A percentile compares a stretch with the other conserved stretches of the same genome.
These are phyloP conservation scores for Quercus aquifolioides DNA, from an alignment of 306 rosid genomes.

Conservation along the genomic window DNA sequence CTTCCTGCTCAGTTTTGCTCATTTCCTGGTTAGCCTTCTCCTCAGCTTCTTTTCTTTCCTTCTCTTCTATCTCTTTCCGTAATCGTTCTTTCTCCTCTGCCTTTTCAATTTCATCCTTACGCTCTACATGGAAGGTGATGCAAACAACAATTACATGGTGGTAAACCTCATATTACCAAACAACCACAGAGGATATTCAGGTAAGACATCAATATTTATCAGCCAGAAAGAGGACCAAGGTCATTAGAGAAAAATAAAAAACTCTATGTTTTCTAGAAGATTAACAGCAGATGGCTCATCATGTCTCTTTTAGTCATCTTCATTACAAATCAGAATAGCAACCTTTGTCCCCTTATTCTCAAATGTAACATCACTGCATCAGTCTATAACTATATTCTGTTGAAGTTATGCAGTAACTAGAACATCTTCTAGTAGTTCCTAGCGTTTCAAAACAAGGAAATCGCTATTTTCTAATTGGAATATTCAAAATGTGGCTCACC, in stretches of 20 bases:
- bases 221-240: neutral
- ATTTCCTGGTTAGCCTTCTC: slow-evolving; percentile 43
- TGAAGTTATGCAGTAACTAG: neutral
- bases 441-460: no score
- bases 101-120: slow-evolving; percentile 90
- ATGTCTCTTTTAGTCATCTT: neutral
- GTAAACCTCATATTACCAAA: neutral
- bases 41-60: slow-evolving; percentile 56
- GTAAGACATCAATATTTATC: neutral
- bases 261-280: neutral
- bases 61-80: slow-evolving; percentile 61
- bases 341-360: neutral
- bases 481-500: neutral
- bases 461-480: neutral
- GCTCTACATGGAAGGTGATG: slow-evolving; percentile 52
- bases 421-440: neutral
- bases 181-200: neutral
- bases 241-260: neutral
- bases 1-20: slow-evolving; percentile 31
- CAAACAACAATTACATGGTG: neutral
- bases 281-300: slow-evolving; percentile 10
- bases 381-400: neutral
- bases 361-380: neutral
- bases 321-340: neutral
- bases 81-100: slow-evolving; percentile 86